Base-by-base conservation (phyloP, 768 basidiomycete genomes). In the Lactifluus volemus region DNA sequence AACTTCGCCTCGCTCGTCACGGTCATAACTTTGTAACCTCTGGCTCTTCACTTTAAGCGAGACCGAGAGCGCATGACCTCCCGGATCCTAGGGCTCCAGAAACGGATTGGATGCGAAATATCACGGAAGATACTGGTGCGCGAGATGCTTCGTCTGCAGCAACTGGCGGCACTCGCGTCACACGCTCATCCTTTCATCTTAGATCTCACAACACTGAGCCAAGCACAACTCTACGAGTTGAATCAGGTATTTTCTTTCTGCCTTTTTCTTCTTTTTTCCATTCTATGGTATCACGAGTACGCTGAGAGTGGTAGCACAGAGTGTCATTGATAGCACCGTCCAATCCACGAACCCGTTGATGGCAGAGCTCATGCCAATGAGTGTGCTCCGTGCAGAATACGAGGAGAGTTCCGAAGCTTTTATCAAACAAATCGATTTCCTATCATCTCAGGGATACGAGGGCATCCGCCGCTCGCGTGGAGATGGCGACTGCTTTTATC, bases 401-500 rank as follows among this genome's bases (percentile, higher is more conserved):
- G 81, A 82, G 66, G 74, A 76, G 38, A 84, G 83, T 3, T 77
- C 83, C 0, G 74, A 74, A 9, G 68, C 74, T 5, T 91, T 94
- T 68, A 69, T 88, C 5, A 75, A 79, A 58, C 91, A 96, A 73
- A 87, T 98, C 62, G 82, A 88, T 65, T 83, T 81, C 74, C 74
- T 98, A 21, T 73, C 76, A 50, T 67, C 65, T 15, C 74, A 83
- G 48, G 92, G 91, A 1, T 94, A 82, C 74, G 75, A 75, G 38
- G 76, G 74, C 11, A 77, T 96, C 47, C 79, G 91, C 68, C 77
- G 91, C 56, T 82, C 88, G 0, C 80, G 85, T 73, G 92, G 93
- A 74, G 82, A 84, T 67, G 82, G 94, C 0, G 89, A 90, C 70
- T 96, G 94, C 70, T 96, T 95, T 72, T 97, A 95, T 71, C 79